Conservation (phyloP, 2,329 filamentous ascomycete genomes). For the Aschersonia sp. region DNA sequence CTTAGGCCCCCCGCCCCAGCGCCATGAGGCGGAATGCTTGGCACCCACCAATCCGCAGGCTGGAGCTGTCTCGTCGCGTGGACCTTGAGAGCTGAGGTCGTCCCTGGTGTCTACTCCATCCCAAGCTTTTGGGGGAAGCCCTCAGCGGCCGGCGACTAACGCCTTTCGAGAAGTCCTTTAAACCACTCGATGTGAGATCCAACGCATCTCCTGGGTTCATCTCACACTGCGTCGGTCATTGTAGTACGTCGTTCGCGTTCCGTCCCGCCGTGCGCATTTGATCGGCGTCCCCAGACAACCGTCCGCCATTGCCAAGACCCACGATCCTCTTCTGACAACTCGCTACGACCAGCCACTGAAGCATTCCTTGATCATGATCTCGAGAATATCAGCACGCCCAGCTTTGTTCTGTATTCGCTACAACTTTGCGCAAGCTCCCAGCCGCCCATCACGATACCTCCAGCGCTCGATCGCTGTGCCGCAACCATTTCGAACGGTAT, state of each 20-base stretch:
- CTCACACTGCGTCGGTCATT: too few relatives aligned
- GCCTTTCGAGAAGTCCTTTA: too few relatives aligned
- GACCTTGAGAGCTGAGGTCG: neutral
- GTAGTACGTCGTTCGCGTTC: too few relatives aligned
- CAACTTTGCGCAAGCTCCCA: conserved; percentile 11
- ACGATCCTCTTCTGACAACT: neutral
- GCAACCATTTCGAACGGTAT: conserved; percentile 17
- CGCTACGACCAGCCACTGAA: too few relatives aligned
- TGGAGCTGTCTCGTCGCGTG: neutral
- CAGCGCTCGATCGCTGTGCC: conserved; percentile 11
- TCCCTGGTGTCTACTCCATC: neutral
- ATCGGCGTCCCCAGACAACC: too few relatives aligned
- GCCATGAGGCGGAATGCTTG: neutral
- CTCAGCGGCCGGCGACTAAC: too few relatives aligned
- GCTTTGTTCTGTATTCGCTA: conserved; percentile 17
- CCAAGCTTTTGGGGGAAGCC: too few relatives aligned
- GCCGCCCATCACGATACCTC: conserved; percentile 14
- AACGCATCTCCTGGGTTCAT: too few relatives aligned
- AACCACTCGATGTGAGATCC: too few relatives aligned
- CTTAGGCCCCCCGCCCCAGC: neutral
- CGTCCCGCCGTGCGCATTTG: too few relatives aligned
- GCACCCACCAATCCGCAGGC: neutral
- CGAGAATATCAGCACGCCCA: conserved; percentile 18
- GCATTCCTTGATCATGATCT: conserved; percentile 15
- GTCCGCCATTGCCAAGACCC: too few relatives aligned